These are phyloP conservation scores for Alternaria metachromatica DNA, from an alignment of 2,329 filamentous ascomycete species.

Conservation along the genomic window DNA sequence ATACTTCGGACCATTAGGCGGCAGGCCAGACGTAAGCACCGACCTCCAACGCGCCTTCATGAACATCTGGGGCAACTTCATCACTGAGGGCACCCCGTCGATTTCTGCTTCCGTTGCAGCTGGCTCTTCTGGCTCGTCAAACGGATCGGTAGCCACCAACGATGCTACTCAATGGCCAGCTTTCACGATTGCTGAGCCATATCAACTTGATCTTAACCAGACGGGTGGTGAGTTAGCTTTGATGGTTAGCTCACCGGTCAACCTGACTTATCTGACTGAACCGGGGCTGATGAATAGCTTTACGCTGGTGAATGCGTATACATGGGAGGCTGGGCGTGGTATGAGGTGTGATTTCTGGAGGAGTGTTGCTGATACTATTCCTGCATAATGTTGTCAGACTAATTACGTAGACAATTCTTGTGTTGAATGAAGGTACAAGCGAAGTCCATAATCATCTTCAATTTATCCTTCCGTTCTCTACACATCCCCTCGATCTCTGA, in stretches of 20 bases:
- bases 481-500: neutral
- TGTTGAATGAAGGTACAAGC: neutral
- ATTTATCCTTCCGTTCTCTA: neutral
- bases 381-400: neutral
- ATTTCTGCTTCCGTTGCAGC: neutral
- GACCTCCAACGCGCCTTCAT: slow-evolving; percentile 2
- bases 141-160: neutral
- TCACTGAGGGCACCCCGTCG: slow-evolving; percentile 1
- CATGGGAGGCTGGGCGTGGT: slow-evolving; percentile 20
- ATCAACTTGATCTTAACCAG: slow-evolving; percentile 14
- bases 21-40: neutral
- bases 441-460: neutral
- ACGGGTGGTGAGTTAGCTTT: slow-evolving; percentile 16
- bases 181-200: neutral
- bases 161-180: slow-evolving; percentile 9
- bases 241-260: neutral
- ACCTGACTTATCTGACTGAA: slow-evolving; percentile 11
- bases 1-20: slow-evolving; percentile 22
- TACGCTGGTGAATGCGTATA: slow-evolving; percentile 14
- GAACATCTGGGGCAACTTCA: slow-evolving; percentile 17
- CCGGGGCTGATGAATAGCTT: slow-evolving; percentile 15
- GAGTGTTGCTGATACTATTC: slow-evolving; percentile 7
- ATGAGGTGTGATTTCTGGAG: slow-evolving; percentile 19
- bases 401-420: neutral
- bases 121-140: neutral